Evolutionary conservation across 2,329 filamentous ascomycete species (phyloP).

Genomic region (Dendryphion nanum): DNA sequence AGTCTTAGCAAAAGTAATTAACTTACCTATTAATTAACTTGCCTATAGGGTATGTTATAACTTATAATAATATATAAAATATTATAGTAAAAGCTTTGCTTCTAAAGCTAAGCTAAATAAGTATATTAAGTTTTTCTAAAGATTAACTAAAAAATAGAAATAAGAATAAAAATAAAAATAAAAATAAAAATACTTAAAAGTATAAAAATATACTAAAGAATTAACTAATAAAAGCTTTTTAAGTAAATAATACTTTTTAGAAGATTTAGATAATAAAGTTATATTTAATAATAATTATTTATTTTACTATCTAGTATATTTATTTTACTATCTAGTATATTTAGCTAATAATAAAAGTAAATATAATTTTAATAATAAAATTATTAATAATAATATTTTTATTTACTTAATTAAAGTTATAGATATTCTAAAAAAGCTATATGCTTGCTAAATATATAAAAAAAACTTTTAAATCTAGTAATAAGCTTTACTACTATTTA

Average conservation of each 20-base stretch:
- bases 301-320: too few species aligned
- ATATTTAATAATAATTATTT: too few species aligned
- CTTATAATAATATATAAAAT: too few species aligned
- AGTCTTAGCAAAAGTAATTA: too few species aligned
- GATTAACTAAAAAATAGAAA: not conserved
- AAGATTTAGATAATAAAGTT: conserved; percentile 1
- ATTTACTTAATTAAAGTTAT: too few species aligned
- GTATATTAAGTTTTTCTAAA: conserved; percentile 1
- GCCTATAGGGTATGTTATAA: too few species aligned
- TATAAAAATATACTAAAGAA: conserved; percentile 1
- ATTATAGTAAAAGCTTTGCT: not conserved
- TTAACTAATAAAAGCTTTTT: not conserved
- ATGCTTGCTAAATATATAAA: not conserved
- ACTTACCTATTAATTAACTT: too few species aligned
- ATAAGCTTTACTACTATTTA: not conserved
- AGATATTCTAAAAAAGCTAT: too few species aligned
- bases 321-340: conserved; percentile 2
- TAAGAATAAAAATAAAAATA: too few species aligned
- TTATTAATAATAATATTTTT: not conserved
- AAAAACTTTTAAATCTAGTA: not conserved
- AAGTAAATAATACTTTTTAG: not conserved
- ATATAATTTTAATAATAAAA: not conserved
- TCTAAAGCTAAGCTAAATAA: not conserved
- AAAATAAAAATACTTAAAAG: too few species aligned
- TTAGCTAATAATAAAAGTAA: not conserved